Base-by-base conservation (phyloP, 78 protist species). In the Blattamonas nauphoetae region DNA sequence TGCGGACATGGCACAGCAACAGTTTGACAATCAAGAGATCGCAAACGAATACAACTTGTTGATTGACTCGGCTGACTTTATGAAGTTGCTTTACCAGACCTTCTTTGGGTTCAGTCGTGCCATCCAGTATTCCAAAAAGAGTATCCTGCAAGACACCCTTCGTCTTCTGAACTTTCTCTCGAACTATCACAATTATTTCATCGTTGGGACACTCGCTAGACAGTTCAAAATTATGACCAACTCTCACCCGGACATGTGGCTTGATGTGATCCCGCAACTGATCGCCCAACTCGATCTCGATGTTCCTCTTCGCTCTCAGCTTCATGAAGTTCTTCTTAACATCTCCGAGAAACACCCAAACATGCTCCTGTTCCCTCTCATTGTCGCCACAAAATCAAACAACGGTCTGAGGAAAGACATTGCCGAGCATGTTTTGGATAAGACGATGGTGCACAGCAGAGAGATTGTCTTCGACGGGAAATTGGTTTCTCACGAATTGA, bases 251-350 rank as follows among this genome's bases (percentile, higher is more conserved):
- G 84, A 87, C 63, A 81, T 21, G 1, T 87, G 89, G 89, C 86
- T 87, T 5, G 41, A 21, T 21, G 89, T 87, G 32, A 1, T 87
- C 42, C 89, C 89, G 81, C 89, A 87, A 85, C 33, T 87, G 78
- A 87, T 87, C 42, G 89, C 89, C 79, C 35, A 84, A 21, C 43
- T 87, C 81, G 38, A 55, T 41, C 41, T 33, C 41, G 2, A 43
- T 45, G 38, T 43, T 1, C 63, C 86, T 29, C 64, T 84, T 29
- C 45, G 45, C 3, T 35, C 2, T 41, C 86, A 29, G 5, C n/a
- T 84, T 42, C 45, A 1, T 6, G 71, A 84, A 33, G 64, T 84
- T 32, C 86, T 84, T 45, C 2, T 2, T 1, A 5, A 34, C 63
- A 32, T 87, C 3, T 80, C 85, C 42, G 34, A 34, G 38, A 1